These are phyloP conservation scores for Parathielavia appendiculata DNA, from an alignment of 495 filamentous ascomycete genomes.

Conservation along the genomic window DNA sequence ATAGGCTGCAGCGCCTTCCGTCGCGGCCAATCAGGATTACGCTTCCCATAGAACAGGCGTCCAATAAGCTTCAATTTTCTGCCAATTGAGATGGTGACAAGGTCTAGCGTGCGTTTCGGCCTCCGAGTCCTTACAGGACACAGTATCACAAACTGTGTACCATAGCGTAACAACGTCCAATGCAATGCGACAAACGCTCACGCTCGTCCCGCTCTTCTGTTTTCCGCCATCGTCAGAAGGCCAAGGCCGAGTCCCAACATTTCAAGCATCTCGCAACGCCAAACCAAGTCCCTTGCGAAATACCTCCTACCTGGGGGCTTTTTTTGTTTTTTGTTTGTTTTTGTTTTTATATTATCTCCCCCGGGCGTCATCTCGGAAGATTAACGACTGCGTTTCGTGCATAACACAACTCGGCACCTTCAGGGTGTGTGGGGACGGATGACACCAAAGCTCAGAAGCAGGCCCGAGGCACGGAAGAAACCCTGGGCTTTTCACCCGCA, in stretches of 20 bases:
- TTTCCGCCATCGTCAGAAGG: too few species aligned
- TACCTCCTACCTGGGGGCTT: not conserved
- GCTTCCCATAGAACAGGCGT: not conserved
- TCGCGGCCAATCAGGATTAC: slow-evolving; percentile 1
- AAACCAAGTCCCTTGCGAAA: too few species aligned
- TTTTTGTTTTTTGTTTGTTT: too few species aligned
- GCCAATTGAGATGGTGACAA: not conserved
- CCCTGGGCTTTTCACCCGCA: not conserved
- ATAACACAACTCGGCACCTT: not conserved
- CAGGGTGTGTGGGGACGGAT: slow-evolving; percentile 14
- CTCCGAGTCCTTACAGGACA: not conserved
- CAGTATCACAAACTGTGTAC: too few species aligned
- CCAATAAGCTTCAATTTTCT: not conserved
- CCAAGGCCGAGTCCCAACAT: too few species aligned
- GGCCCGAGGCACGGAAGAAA: slow-evolving; percentile 9
- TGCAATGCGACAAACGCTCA: too few species aligned
- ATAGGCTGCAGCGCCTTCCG: not conserved
- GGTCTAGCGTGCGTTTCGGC: slow-evolving; percentile 9
- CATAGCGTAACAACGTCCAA: too few species aligned
- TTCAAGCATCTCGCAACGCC: too few species aligned
- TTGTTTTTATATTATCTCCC: slow-evolving; percentile 12
- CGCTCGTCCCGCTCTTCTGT: too few species aligned
- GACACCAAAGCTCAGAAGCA: slow-evolving; percentile 2
- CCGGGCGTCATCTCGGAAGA: slow-evolving; percentile 14
- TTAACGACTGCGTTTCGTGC: slow-evolving; percentile 8